phyloP scores from a whole-genome alignment of 768 basidiomycete genomes.

The Filobasidium floriforme region DNA sequence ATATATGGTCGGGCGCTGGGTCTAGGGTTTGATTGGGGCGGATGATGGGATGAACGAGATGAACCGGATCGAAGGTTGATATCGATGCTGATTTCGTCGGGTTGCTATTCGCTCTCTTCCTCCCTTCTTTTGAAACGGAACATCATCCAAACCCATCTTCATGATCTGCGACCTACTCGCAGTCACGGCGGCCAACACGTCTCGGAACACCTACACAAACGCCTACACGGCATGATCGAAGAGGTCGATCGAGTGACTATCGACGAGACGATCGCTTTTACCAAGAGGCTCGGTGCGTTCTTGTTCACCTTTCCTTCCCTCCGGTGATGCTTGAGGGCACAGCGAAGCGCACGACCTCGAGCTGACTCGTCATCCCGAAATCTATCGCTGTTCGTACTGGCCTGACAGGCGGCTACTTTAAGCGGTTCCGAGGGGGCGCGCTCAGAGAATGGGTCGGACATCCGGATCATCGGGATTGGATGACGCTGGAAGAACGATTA shows the following conservation, averaged over 20 bases:
- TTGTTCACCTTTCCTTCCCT: not conserved
- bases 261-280: conserved; percentile 67
- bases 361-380: too few relatives aligned
- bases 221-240: conserved; percentile 78
- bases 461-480: conserved; percentile 25
- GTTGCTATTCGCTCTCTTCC: too few relatives aligned
- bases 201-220: conserved; percentile 73
- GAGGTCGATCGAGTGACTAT: conserved; percentile 63
- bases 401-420: conserved; percentile 64
- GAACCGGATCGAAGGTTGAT: not conserved
- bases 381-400: too few relatives aligned
- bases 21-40: too few relatives aligned
- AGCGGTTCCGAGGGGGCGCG: conserved; percentile 73
- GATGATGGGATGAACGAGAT: not conserved
- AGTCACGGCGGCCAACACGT: conserved; percentile 90
- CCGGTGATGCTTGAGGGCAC: too few relatives aligned
- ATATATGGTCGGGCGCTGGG: too few relatives aligned
- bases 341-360: too few relatives aligned
- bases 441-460: conserved; percentile 47
- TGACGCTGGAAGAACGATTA: conserved; percentile 77
- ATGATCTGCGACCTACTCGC: too few relatives aligned
- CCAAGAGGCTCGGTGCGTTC: conserved; percentile 58
- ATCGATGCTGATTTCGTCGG: too few relatives aligned
- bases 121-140: too few relatives aligned
- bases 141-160: too few relatives aligned